Conservation (phyloP, 108 stramenopile species). For the Fistulifera pelliculosa region DNA sequence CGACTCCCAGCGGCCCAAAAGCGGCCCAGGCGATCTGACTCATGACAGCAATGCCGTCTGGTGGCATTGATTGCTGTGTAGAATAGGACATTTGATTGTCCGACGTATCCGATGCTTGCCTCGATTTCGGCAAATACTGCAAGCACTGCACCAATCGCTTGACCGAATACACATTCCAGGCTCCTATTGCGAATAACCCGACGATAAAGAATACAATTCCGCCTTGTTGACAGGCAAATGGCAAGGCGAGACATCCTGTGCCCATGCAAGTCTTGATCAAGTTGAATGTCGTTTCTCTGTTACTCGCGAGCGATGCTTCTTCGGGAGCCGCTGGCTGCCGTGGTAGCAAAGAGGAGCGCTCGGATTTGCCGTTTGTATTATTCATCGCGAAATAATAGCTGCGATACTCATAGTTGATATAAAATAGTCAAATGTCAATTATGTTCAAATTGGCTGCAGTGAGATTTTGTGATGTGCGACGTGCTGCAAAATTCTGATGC, state of each 20-base stretch:
- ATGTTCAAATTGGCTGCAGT: no score
- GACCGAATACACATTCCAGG: slow-evolving; percentile 64
- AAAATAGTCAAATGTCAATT: no score
- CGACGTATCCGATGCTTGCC: background rate
- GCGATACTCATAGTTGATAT: no score
- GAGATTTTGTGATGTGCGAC: no score
- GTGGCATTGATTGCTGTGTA: slow-evolving; percentile 20
- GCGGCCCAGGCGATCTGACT: slow-evolving; percentile 64
- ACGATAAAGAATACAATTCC: slow-evolving; percentile 44
- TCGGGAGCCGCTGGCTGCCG: no score
- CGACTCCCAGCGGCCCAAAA: slow-evolving; percentile 40
- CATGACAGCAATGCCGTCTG: slow-evolving; percentile 41
- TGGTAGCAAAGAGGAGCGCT: no score
- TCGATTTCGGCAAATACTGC: no score
- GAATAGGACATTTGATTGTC: background rate
- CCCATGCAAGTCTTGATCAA: slow-evolving; percentile 55
- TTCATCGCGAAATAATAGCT: no score
- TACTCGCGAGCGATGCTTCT: slow-evolving; percentile 15
- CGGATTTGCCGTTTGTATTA: no score
- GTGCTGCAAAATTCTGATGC: no score
- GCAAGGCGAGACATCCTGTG: slow-evolving; percentile 65
- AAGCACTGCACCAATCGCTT: slow-evolving; percentile 34
- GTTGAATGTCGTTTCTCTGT: slow-evolving; percentile 40
- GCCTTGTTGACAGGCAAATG: slow-evolving; percentile 66
- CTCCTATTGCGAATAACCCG: slow-evolving; percentile 41